A percentile compares a stretch with the other conserved stretches of the same genome.
These are phyloP conservation scores for Penicillium silybi DNA, from an alignment of 495 filamentous ascomycete genomes.

Conservation along the genomic window DNA sequence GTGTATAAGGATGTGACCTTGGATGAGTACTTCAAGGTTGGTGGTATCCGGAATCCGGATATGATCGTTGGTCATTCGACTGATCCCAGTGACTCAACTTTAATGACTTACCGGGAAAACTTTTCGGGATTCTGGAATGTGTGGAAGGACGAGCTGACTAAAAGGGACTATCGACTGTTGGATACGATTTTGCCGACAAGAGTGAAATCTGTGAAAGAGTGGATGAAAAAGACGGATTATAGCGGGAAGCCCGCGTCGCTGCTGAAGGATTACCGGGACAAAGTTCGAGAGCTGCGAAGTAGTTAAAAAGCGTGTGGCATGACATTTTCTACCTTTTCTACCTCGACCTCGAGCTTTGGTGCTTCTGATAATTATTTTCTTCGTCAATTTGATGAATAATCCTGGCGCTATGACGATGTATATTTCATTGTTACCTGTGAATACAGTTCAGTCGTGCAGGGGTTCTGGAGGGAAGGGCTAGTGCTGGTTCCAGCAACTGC, in stretches of 20 bases:
- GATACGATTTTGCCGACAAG: slow-evolving; percentile 50
- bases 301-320: no score
- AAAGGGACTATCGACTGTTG: slow-evolving; percentile 47
- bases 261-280: neutral
- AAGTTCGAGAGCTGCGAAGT: no score
- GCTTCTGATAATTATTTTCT: no score
- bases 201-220: slow-evolving; percentile 32
- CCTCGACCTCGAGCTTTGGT: no score
- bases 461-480: no score
- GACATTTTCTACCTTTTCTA: no score
- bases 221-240: slow-evolving; percentile 15
- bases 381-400: no score
- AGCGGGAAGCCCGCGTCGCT: neutral
- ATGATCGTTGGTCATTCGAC: slow-evolving; percentile 34
- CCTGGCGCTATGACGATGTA: no score
- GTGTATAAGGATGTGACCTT: neutral
- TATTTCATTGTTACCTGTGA: no score
- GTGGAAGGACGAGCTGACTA: slow-evolving; percentile 38
- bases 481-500: no score
- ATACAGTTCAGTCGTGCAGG: no score
- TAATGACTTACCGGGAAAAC: slow-evolving; percentile 46
- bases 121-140: slow-evolving; percentile 53
- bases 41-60: slow-evolving; percentile 3
- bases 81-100: slow-evolving; percentile 34
- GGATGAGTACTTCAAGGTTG: neutral